Percentiles rank a stretch among this genome's conserved stretches.
These are phyloP conservation scores for Pleurotus djamor DNA, from an alignment of 768 basidiomycete genomes.

Conservation along the genomic window DNA sequence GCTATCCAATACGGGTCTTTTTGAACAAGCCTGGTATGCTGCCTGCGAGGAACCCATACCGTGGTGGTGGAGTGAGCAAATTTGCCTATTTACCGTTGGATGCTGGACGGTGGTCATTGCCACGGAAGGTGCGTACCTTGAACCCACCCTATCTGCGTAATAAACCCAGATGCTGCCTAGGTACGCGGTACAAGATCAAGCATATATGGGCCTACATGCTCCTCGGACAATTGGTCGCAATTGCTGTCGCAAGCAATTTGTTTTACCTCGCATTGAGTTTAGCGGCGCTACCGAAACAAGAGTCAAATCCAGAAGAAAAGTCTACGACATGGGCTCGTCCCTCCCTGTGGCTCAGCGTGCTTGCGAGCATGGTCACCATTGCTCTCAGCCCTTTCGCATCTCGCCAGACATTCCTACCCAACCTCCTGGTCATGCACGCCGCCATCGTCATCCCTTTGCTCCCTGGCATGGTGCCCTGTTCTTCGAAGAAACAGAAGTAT, in stretches of 20 bases:
- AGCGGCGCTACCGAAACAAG: constrained; percentile 21
- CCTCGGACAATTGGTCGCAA: constrained; percentile 70
- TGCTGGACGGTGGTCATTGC: constrained; percentile 52
- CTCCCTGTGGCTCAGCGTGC: constrained; percentile 37
- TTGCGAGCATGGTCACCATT: constrained; percentile 44
- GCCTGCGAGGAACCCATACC: constrained; percentile 43
- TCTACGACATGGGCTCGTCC: constrained; percentile 11
- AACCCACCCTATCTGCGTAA: not conserved
- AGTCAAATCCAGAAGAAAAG: not conserved
- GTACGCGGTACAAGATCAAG: constrained; percentile 37
- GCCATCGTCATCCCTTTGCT: constrained; percentile 54
- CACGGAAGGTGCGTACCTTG: constrained; percentile 40
- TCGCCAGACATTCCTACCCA: constrained; percentile 47
- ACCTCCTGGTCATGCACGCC: constrained; percentile 60
- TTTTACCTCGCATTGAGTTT: constrained; percentile 53
- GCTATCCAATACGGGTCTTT: constrained; percentile 52
- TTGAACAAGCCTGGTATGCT: constrained; percentile 55
- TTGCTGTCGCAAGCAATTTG: constrained; percentile 62
- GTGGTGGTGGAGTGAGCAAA: constrained; percentile 74
- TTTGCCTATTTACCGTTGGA: constrained; percentile 59
- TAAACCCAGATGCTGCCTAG: constrained; percentile 15
- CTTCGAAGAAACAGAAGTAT: constrained; percentile 6
- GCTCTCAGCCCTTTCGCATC: constrained; percentile 40
- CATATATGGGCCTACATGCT: constrained; percentile 69
- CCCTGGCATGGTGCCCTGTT: constrained; percentile 10